phyloP scores from a whole-genome alignment of 1,284 basidiomycete genomes.

The Puccinia novopanici region DNA sequence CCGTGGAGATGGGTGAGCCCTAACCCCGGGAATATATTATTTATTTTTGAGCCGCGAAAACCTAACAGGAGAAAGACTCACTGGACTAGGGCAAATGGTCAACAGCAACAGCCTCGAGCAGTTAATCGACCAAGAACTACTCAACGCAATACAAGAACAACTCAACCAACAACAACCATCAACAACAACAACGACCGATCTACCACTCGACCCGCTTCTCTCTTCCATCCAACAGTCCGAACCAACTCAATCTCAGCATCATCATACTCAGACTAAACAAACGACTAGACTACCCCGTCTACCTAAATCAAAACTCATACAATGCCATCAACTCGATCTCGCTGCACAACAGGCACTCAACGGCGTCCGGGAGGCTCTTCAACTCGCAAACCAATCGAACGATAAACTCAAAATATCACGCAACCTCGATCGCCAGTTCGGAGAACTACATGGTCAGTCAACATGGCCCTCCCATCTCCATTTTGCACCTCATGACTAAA shows the following conservation, averaged over 20 bases:
- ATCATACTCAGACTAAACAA: background rate
- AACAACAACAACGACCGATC: background rate
- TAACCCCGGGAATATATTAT: background rate
- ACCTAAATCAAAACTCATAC: constrained; percentile 44
- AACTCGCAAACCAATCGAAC: constrained; percentile 1
- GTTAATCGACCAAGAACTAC: background rate
- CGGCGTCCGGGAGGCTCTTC: constrained; percentile 31
- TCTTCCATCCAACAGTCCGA: no score
- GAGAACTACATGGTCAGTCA: constrained; percentile 43
- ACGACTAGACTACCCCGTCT: background rate
- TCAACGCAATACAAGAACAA: background rate
- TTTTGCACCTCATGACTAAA: background rate
- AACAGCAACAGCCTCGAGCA: background rate
- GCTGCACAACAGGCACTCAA: constrained; percentile 35
- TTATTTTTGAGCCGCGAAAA: no score
- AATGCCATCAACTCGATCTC: constrained; percentile 18
- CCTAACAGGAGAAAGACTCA: no score
- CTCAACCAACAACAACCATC: background rate
- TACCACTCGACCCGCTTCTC: background rate
- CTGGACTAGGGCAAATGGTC: no score
- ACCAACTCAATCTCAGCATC: no score
- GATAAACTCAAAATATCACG: constrained; percentile 20
- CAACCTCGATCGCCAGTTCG: constrained; percentile 40
- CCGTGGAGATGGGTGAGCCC: no score
- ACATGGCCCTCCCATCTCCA: background rate